phyloP scores from a whole-genome alignment of 306 rosid genomes.

The Glycine tomentella region DNA sequence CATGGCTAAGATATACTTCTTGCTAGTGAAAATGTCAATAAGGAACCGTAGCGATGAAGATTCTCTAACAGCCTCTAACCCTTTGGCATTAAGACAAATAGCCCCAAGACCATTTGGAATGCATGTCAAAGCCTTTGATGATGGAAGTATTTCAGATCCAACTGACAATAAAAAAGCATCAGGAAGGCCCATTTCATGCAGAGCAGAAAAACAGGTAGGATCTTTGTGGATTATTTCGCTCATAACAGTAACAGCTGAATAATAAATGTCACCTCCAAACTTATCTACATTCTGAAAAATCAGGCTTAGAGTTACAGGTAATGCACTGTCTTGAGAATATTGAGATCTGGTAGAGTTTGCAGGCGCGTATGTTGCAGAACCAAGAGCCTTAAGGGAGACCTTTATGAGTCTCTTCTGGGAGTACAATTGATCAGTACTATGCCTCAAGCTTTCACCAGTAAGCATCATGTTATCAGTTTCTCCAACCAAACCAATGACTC shows the following conservation, averaged over 20 bases:
- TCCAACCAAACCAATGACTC: conserved; percentile 78
- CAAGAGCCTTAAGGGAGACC: conserved; percentile 93
- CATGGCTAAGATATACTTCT: conserved; percentile 86
- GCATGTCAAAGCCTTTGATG: conserved; percentile 92
- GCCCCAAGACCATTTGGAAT: conserved; percentile 98
- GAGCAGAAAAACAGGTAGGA: conserved; percentile 82
- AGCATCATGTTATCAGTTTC: conserved; percentile 59
- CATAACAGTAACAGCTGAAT: conserved; percentile 95
- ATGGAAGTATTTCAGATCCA: conserved; percentile 82
- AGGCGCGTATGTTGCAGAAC: conserved; percentile 90
- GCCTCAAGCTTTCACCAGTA: conserved; percentile 78
- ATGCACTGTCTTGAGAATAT: conserved; percentile 69
- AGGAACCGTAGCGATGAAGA: conserved; percentile 78
- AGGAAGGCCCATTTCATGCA: conserved; percentile 97
- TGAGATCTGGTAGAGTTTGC: conserved; percentile 73
- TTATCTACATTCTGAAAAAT: conserved; percentile 77
- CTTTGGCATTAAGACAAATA: conserved; percentile 93
- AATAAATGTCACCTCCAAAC: conserved; percentile 96
- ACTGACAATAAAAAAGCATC: conserved; percentile 87
- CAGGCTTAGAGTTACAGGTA: conserved; percentile 73
- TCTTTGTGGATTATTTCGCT: conserved; percentile 98
- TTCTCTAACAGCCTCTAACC: conserved; percentile 90
- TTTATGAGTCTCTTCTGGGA: conserved; percentile 90
- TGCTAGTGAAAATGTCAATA: conserved; percentile 83
- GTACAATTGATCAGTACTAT: conserved; percentile 70